Evolutionary conservation across 495 filamentous ascomycete species (phyloP).

Genomic region (Chaetomium cochliodes): DNA sequence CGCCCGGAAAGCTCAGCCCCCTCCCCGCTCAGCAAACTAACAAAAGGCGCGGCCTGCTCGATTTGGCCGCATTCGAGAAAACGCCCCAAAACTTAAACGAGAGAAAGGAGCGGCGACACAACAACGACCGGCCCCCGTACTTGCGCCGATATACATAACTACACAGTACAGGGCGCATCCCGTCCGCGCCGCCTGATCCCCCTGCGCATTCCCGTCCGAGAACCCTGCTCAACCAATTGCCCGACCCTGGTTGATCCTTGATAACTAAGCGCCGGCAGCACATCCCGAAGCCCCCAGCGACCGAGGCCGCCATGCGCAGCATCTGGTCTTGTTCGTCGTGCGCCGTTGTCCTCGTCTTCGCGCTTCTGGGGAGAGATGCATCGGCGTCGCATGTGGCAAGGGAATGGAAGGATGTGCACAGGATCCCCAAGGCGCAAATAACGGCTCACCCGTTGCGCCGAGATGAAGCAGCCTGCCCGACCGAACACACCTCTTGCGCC

Average conservation of each 20-base stretch:
- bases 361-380: constrained; percentile 28
- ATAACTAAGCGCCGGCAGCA: constrained; percentile 25
- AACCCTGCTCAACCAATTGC: background rate
- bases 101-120: background rate
- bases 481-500: constrained; percentile 39
- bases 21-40: constrained; percentile 9
- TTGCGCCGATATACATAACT: constrained; percentile 7
- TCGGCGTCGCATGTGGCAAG: constrained; percentile 27
- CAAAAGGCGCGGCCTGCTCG: constrained; percentile 26
- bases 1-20: constrained; percentile 17
- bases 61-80: constrained; percentile 2
- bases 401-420: constrained; percentile 31
- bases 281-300: constrained; percentile 14
- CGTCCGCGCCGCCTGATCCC: background rate
- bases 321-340: constrained; percentile 33
- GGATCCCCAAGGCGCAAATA: constrained; percentile 40
- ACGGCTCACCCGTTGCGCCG: constrained; percentile 28
- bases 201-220: constrained; percentile 3
- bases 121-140: background rate
- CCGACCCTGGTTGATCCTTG: background rate
- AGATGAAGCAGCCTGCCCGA: constrained; percentile 31
- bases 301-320: constrained; percentile 36
- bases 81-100: background rate
- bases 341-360: constrained; percentile 29
- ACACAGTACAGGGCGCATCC: background rate